phyloP scores from a whole-genome alignment of 768 basidiomycete genomes.

The Amanita inopinata region DNA sequence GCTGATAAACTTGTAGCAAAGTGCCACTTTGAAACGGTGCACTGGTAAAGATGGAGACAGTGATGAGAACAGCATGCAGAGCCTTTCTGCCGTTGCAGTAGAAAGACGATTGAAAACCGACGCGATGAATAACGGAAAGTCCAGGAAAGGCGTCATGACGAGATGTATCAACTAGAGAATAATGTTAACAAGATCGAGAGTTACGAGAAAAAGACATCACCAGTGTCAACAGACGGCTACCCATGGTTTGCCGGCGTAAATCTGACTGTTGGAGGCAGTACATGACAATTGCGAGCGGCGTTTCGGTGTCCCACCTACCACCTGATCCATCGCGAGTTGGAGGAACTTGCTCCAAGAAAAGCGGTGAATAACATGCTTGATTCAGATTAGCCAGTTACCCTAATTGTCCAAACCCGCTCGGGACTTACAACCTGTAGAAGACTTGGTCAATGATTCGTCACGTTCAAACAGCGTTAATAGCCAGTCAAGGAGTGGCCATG shows the following conservation, averaged over 20 bases:
- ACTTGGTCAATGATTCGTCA: conserved; percentile 35
- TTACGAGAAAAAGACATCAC: conserved; percentile 16
- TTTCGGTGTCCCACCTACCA: conserved; percentile 46
- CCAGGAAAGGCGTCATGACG: conserved; percentile 23
- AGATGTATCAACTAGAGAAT: conserved; percentile 29
- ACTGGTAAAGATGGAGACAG: conserved; percentile 25
- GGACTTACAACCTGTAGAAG: conserved; percentile 21
- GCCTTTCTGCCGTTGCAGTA: conserved; percentile 15
- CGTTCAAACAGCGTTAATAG: conserved; percentile 57
- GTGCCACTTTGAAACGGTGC: conserved; percentile 31
- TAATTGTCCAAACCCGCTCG: conserved; percentile 21
- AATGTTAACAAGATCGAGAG: neutral
- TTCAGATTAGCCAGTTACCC: neutral
- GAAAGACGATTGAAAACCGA: conserved; percentile 26
- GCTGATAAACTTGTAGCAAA: conserved; percentile 26
- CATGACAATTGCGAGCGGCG: conserved; percentile 39
- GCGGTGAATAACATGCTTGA: conserved; percentile 29
- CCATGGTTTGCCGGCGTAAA: conserved; percentile 20
- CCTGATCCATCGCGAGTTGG: conserved; percentile 35
- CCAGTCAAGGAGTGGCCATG: conserved; percentile 71
- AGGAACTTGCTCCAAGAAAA: conserved; percentile 23
- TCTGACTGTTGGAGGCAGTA: conserved; percentile 24
- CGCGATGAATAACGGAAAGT: conserved; percentile 27
- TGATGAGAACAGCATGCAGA: conserved; percentile 26
- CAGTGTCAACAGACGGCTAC: conserved; percentile 23